Base-by-base conservation (phyloP, 75 land plant species). In the Picea sitchensis region DNA sequence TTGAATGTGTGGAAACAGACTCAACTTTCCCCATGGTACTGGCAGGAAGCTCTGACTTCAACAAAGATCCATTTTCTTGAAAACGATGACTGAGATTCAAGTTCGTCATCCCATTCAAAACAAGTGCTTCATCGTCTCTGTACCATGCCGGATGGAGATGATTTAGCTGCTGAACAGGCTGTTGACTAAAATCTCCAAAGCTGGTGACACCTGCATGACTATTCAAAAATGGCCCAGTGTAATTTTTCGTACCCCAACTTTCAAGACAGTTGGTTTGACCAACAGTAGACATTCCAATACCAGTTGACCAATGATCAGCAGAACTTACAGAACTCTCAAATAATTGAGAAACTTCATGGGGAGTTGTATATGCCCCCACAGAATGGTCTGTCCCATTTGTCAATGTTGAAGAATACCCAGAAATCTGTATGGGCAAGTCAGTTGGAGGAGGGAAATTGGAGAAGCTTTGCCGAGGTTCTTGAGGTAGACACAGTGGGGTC, bases 291-390 rank as follows among this genome's bases (percentile, higher is more conserved):
- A 75, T 51, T 57, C 59, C 34, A 75, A 56, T 56, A 15, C 36
- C 76, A 56, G 76, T 75, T 57, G 76, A 75, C 76, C 76, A 75
- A 3, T 54, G 76, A 75, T 75, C 59, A 26, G 47, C 15, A 30
- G 76, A 21, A 30, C 30, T 57, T 75, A 36, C 20, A 75, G 60
- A 54, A 54, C 76, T 58, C 9, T 4, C 76, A 57, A 56, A 75
- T 23, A 31, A 75, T 51, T 54, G 44, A 9, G 76, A 26, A 12
- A 57, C 76, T 75, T 75, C 76, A 6, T 71, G 73, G 15, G 59
- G 59, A 13, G 14, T 57, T 57, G 76, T 26, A 57, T 57, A 75
- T 13, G 13, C 34, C 21, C 30, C 30, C 14, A 51, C 12, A 4
- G 60, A 26, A 23, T 14, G 1, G 18, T 75, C 34, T 31, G 23